These are phyloP conservation scores for Eleusine coracana DNA, from an alignment of 176 grass and related monocot genomes.

Conservation along the genomic window DNA sequence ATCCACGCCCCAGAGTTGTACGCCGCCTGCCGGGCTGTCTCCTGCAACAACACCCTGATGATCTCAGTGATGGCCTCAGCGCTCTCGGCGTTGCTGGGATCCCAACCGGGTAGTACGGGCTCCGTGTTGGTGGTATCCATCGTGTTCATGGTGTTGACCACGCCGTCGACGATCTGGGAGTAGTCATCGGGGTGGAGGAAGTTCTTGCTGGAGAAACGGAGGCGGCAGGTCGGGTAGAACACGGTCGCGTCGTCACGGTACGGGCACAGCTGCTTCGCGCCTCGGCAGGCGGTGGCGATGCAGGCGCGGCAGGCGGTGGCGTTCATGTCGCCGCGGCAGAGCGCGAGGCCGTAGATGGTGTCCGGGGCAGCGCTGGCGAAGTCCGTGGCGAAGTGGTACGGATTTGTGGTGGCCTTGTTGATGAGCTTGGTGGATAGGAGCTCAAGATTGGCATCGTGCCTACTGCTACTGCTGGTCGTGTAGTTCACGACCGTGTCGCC, in stretches of 20 bases:
- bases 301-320: slow-evolving; percentile 2
- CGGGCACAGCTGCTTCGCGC: neutral
- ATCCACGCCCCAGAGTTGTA: neutral
- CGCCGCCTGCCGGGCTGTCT: neutral
- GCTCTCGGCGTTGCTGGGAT: neutral
- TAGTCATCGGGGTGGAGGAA: slow-evolving; percentile 25
- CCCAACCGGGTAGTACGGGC: neutral
- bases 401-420: too few species aligned
- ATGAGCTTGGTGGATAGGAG: too few species aligned
- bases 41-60: neutral
- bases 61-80: neutral
- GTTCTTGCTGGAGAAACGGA: slow-evolving; percentile 49
- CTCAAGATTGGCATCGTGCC: too few species aligned
- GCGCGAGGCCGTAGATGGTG: slow-evolving; percentile 18
- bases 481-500: too few species aligned
- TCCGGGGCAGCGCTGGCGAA: too few species aligned
- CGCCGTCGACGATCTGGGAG: neutral
- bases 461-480: too few species aligned
- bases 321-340: slow-evolving; percentile 39
- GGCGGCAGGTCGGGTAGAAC: slow-evolving; percentile 40
- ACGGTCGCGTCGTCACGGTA: slow-evolving; percentile 8
- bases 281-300: neutral
- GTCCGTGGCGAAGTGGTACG: too few species aligned
- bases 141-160: slow-evolving; percentile 12
- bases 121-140: neutral